Evolutionary conservation across 2,329 filamentous ascomycete species (phyloP), one percentile per base, ranked within the genome.

Genomic region (Fusarium brachygibbosum): DNA sequence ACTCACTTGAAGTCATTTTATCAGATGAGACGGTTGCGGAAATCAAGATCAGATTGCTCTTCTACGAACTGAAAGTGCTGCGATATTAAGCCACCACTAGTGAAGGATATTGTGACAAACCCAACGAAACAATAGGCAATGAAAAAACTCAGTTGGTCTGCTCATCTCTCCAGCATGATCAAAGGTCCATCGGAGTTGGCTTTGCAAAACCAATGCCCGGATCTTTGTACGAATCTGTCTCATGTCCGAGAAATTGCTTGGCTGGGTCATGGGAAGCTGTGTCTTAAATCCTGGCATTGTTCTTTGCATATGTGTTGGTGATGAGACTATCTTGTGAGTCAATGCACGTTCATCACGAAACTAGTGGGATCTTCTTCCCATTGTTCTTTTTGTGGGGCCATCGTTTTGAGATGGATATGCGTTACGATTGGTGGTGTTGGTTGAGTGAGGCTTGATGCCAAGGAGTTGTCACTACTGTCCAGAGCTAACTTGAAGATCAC

Each of bases 91-190:
- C 23, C 32, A 38, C 23, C 1, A 19, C 12, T 10, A 11, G 12
- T 1, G 28, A 40, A 38, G 14, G 9, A 12, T 31, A 19, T 19
- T 10, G 6, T 11, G 12, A 2, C 9, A 28, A 49, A 35, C 9
- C 23, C n/a, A 51, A 38, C 23, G 14, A 28, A 13, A 51, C 48
- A 51, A 51, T 51, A 8, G 34, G 13, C 6, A 9, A 51, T 21
- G 34, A 13, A 45, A 21, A 51, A 50, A 51, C 13, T 19, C 32
- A 50, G 48, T 50, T 50, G 34, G 34, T 29, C 28, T 45, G 13
- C 10, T 40, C 23, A 17, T 21, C 40, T 21, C 48, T 37, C 11
- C 23, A 40, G 9, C 13, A 17, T 17, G 34, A 40, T n/a, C 10
- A 13, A 51, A 28, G 14, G 9, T 21, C 13, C 23, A 21, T 40